Base-by-base conservation (phyloP, 2,329 filamentous ascomycete species). In the Westerdykella aurantiaca region DNA sequence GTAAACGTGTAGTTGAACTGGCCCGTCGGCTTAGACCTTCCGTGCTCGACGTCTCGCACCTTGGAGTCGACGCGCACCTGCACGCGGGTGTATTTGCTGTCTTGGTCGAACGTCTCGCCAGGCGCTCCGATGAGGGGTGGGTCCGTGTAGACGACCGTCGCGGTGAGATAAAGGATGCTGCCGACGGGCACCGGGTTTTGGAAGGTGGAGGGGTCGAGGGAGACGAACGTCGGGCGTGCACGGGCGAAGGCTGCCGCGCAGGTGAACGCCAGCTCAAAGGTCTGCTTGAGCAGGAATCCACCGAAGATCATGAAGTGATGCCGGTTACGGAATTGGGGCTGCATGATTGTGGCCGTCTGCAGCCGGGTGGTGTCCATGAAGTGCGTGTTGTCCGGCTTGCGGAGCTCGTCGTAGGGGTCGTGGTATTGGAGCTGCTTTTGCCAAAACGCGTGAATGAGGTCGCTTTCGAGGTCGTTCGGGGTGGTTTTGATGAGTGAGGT, bases 261-360 rank as follows among this genome's bases (percentile, higher is more conserved):
- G 62, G 83, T 86, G 67, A 88, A 88, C 1, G 85, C 84, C 6
- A 88, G 74, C 66, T 88, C 85, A 55, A 87, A 88, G 0, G 83
- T 85, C 57, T 85, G 81, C 59, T 86, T 85, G 10, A 88, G 72
- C 10, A 88, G 75, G 60, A 83, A 87, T 12, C 85, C 85, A 41
- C 85, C 85, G 56, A 88, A 88, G 43, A 88, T 86, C 83, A 87
- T 86, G 63, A 85, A 85, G 56, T 85, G 81, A 64, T 87, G 83
- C 2, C 81, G 68, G 63, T 84, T 84, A 38, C 82, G 77, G 61
- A 82, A 78, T 63, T 85, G 82, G 0, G 85, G 85, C 60, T 87
- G 83, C 84, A 88, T 88, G 51, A 88, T 86, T 53, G 77, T 78
- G 10, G 84, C 82, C 2, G 82, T 81, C 55, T 78, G 77, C 25